Conservation (phyloP, 2,329 filamentous ascomycete genomes). For the Lachnellula subtilissima region DNA sequence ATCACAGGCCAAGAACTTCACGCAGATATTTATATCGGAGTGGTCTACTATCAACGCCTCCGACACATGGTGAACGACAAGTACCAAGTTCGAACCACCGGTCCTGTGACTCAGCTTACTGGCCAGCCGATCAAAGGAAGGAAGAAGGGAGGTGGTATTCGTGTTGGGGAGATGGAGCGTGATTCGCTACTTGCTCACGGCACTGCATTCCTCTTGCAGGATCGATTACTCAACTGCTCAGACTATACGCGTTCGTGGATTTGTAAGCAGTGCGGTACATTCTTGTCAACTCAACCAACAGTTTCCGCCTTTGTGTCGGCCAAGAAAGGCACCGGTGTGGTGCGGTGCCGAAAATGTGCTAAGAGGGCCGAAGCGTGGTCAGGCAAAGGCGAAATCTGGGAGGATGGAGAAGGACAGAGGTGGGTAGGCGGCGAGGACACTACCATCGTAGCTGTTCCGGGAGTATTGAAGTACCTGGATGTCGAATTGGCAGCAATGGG, state of each 20-base stretch:
- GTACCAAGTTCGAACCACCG: conserved; percentile 95
- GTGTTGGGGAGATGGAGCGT: conserved; percentile 98
- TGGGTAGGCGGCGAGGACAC: conserved; percentile 89
- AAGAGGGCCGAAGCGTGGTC: conserved; percentile 31
- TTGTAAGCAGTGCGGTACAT: conserved; percentile 83
- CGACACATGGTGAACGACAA: conserved; percentile 99
- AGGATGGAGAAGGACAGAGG: conserved; percentile 78
- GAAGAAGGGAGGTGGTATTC: conserved; percentile 95
- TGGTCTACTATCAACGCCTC: conserved; percentile 97
- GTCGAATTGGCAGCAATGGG: conserved; percentile 97
- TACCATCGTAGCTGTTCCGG: conserved; percentile 85
- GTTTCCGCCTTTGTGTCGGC: conserved; percentile 61
- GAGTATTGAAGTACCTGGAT: conserved; percentile 87
- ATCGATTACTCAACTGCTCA: conserved; percentile 93
- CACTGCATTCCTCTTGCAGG: conserved; percentile 89
- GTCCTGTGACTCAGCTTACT: conserved; percentile 82
- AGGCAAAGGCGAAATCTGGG: conserved; percentile 75
- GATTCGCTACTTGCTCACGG: conserved; percentile 93
- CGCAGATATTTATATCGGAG: conserved; percentile 92
- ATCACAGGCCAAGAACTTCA: conserved; percentile 92
- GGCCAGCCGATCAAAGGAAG: conserved; percentile 96
- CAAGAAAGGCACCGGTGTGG: conserved; percentile 61
- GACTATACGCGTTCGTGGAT: conserved; percentile 89
- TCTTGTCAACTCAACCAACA: conserved; percentile 80
- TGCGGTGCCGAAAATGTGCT: conserved; percentile 78